Evolutionary conservation across 2,329 filamentous ascomycete species (phyloP).

Genomic region (Exophiala alcalophila): DNA sequence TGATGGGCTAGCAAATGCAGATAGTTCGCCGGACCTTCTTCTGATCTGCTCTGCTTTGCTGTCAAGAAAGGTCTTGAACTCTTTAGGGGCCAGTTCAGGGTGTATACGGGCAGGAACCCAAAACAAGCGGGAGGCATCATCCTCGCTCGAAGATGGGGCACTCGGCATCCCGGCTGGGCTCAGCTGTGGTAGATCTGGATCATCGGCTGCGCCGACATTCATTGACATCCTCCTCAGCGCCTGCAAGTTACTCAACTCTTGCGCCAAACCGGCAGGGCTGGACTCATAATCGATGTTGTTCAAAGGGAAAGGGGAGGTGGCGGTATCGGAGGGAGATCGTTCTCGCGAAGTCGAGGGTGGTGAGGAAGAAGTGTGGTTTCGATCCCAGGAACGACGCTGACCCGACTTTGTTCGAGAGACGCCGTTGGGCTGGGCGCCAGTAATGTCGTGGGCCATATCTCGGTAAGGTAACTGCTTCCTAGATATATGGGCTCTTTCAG

Average conservation of each 20-base stretch:
- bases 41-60: conserved; percentile 88
- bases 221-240: conserved; percentile 90
- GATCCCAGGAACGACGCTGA: conserved; percentile 36
- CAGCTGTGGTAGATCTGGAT: conserved; percentile 54
- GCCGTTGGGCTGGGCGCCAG: conserved; percentile 34
- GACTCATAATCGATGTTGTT: conserved; percentile 88
- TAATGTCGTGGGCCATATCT: conserved; percentile 20
- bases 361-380: conserved; percentile 55
- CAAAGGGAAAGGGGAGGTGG: conserved; percentile 64
- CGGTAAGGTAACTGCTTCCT: conserved; percentile 20
- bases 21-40: conserved; percentile 71
- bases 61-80: conserved; percentile 95
- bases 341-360: conserved; percentile 56
- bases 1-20: conserved; percentile 51
- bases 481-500: conserved; percentile 14
- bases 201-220: conserved; percentile 68
- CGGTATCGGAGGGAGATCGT: conserved; percentile 53
- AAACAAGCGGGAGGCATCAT: conserved; percentile 81
- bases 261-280: conserved; percentile 81
- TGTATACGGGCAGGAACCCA: conserved; percentile 96
- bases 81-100: conserved; percentile 88
- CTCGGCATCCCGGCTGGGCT: conserved; percentile 41
- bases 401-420: conserved; percentile 30
- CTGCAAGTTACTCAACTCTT: conserved; percentile 88
- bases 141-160: conserved; percentile 61